Evolutionary conservation across 352 stramenopile genomes (phyloP).

Genomic region (Phytophthora citricola): DNA sequence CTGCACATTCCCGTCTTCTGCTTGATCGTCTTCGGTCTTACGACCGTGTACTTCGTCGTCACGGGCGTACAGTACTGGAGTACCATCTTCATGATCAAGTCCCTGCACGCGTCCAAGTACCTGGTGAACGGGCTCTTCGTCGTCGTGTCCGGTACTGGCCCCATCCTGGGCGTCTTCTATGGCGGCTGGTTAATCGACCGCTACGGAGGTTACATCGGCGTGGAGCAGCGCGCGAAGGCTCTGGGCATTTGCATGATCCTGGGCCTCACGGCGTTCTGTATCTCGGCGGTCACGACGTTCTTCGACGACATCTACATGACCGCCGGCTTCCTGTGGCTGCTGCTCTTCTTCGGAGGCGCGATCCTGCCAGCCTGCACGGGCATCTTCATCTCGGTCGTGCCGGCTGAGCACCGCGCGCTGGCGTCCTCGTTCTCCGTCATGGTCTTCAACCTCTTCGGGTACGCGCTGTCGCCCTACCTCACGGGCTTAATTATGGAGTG

Average conservation of each 20-base stretch:
- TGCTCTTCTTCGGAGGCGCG: slow-evolving; percentile 85
- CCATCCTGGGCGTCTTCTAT: slow-evolving; percentile 85
- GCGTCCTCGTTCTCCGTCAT: slow-evolving; percentile 86
- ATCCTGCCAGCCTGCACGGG: slow-evolving; percentile 84
- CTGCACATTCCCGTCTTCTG: slow-evolving; percentile 79
- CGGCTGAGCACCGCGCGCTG: slow-evolving; percentile 72
- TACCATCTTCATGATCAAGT: slow-evolving; percentile 91
- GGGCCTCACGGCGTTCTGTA: slow-evolving; percentile 67
- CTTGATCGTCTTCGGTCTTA: slow-evolving; percentile 78
- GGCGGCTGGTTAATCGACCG: slow-evolving; percentile 83
- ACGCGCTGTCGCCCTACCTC: slow-evolving; percentile 79
- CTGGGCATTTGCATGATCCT: slow-evolving; percentile 83
- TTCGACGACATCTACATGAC: slow-evolving; percentile 83
- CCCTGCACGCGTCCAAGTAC: slow-evolving; percentile 82
- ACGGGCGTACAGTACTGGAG: slow-evolving; percentile 89
- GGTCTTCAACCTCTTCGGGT: slow-evolving; percentile 86
- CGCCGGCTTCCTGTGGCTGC: slow-evolving; percentile 74
- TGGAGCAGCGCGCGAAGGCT: slow-evolving; percentile 75
- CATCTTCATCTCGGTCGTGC: slow-evolving; percentile 88
- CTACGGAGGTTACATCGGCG: slow-evolving; percentile 80
- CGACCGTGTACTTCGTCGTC: slow-evolving; percentile 88
- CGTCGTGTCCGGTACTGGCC: slow-evolving; percentile 78
- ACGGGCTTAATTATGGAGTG: slow-evolving; percentile 85
- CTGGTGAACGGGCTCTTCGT: slow-evolving; percentile 85
- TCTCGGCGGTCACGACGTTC: slow-evolving; percentile 79